Evolutionary conservation across 1,139 yeast species (phyloP), one percentile per base, ranked within the genome.

Genomic region (Kodamaea derodonti): DNA sequence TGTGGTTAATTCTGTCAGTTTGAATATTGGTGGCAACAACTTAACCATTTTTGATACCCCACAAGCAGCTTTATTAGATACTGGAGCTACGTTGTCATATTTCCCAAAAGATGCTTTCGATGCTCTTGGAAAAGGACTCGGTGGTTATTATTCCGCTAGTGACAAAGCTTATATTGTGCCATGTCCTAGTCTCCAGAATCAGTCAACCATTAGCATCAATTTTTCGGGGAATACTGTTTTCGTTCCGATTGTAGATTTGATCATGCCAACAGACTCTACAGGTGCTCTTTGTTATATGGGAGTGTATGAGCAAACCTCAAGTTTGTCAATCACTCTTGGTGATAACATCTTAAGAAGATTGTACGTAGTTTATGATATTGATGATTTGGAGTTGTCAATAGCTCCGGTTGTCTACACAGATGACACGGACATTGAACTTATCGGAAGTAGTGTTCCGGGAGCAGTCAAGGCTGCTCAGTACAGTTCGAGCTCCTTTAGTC

Each of bases 371-470:
- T 54, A 46, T 36, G 49, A 55, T 29, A 33, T 52, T 20, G 57
- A 52, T 11, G 45, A 43, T 24, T 31, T 41, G 24, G 35, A 37
- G 27, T 37, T 54, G 6, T 40, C 50, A 8, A 36, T 55, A 34
- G 58, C 54, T 4, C 51, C 46, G 46, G 53, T 45, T 4, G 36
- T 30, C 14, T 46, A 33, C 31, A 32, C 41, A 15, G 10, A 36
- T 9, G 47, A 39, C 20, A 33, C 46, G 16, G 15, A 40, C 23
- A 34, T 42, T 27, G 43, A 70, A 39, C 60, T 55, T 1, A 65
- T 75, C 24, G 35, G 51, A 1, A 48, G 60, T 2, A 35, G 65
- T 2, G 65, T 76, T 26, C 80, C 81, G 29, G 56, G 65, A 34
- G 80, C 80, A 0, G 47, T 52, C 2, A 43, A 46, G 20, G 77